A percentile compares a stretch with the other conserved stretches of the same genome.
These are phyloP conservation scores for Teunomyces stri DNA, from an alignment of 805 yeast genomes.

Conservation along the genomic window DNA sequence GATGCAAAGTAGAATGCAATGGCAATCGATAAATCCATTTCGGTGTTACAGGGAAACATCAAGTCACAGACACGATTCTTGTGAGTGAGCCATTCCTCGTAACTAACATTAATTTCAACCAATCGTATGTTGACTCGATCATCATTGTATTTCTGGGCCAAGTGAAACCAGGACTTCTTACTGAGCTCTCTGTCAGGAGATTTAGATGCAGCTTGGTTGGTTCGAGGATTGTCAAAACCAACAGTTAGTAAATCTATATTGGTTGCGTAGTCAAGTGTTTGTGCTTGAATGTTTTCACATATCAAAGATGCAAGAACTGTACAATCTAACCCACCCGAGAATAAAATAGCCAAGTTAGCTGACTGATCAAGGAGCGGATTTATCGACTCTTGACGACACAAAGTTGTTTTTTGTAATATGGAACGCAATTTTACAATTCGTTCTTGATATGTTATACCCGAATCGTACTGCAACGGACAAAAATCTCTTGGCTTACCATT, in stretches of 20 bases:
- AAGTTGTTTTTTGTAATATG: slow-evolving; percentile 38
- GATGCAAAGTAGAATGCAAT: slow-evolving; percentile 89
- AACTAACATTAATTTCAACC: slow-evolving; percentile 72
- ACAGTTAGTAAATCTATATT: slow-evolving; percentile 81
- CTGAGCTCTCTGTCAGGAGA: slow-evolving; percentile 88
- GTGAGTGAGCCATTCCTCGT: slow-evolving; percentile 56
- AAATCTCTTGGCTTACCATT: not conserved
- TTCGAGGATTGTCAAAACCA: slow-evolving; percentile 87
- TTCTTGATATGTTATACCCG: too few species aligned
- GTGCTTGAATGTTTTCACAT: slow-evolving; percentile 21
- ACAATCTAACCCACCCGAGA: slow-evolving; percentile 96
- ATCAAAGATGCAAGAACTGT: slow-evolving; percentile 66
- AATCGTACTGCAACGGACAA: not conserved
- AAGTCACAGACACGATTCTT: slow-evolving; percentile 54
- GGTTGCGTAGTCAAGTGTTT: slow-evolving; percentile 9
- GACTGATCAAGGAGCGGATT: slow-evolving; percentile 38
- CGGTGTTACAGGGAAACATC: slow-evolving; percentile 83
- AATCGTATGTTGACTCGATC: slow-evolving; percentile 43
- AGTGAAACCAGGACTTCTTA: slow-evolving; percentile 52
- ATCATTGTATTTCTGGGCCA: slow-evolving; percentile 43
- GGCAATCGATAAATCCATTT: slow-evolving; percentile 94
- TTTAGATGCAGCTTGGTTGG: slow-evolving; percentile 52
- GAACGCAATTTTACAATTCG: slow-evolving; percentile 14
- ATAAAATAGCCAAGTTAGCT: slow-evolving; percentile 56
- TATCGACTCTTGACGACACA: slow-evolving; percentile 55